Conservation (phyloP, 768 basidiomycete species). For the Macrolepiota fuliginosa region DNA sequence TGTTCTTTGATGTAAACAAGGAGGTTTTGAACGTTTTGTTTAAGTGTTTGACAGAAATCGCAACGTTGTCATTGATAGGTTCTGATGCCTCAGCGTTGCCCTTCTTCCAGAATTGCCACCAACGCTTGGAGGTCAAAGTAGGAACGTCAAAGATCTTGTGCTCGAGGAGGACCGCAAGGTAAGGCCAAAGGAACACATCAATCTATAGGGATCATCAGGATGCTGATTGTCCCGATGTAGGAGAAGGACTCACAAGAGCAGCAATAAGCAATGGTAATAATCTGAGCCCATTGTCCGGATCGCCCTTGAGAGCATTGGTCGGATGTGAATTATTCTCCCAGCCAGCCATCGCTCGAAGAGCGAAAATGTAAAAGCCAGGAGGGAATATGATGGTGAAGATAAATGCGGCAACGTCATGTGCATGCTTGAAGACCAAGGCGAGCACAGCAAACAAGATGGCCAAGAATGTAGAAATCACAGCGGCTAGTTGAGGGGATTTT, state of each 20-base stretch:
- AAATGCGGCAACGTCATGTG: constrained; percentile 45
- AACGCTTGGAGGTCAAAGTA: constrained; percentile 26
- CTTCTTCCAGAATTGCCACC: constrained; percentile 36
- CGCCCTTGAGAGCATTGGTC: constrained; percentile 52
- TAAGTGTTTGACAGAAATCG: constrained; percentile 62
- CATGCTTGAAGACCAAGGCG: constrained; percentile 50
- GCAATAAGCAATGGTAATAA: constrained; percentile 61
- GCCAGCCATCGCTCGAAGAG: constrained; percentile 62
- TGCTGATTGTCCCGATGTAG: neutral
- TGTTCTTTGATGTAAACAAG: constrained; percentile 41
- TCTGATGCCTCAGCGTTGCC: constrained; percentile 12
- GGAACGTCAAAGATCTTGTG: constrained; percentile 58
- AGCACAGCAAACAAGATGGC: constrained; percentile 66
- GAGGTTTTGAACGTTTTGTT: constrained; percentile 57
- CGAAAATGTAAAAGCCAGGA: constrained; percentile 74
- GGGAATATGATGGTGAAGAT: constrained; percentile 73
- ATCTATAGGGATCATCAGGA: constrained; percentile 38
- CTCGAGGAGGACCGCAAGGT: constrained; percentile 58
- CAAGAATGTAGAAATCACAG: constrained; percentile 63
- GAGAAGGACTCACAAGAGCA: constrained; percentile 50
- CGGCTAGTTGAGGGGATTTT: constrained; percentile 70
- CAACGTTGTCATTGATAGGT: constrained; percentile 36
- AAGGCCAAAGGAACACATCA: constrained; percentile 74
- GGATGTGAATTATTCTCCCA: constrained; percentile 59
- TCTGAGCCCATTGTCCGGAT: constrained; percentile 56